Evolutionary conservation across 306 rosid species (phyloP).

Genomic region (Prinsepia uniflora): DNA sequence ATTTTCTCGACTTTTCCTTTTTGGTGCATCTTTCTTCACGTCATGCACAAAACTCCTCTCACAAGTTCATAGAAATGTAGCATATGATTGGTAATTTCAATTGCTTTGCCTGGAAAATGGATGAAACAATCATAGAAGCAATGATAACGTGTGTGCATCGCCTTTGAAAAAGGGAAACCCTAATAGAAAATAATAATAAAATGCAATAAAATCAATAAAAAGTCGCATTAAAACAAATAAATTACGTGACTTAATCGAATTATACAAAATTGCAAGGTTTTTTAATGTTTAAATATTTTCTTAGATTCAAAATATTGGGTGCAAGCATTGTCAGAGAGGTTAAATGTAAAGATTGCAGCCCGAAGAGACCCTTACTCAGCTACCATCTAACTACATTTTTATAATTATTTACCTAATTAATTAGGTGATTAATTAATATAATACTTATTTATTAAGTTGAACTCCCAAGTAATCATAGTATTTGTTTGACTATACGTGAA

Average conservation of each 20-base stretch:
- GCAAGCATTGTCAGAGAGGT: neutral
- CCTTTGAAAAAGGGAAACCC: neutral
- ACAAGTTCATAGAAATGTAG: neutral
- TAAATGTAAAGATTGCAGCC: neutral
- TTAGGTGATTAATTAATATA: too few species aligned
- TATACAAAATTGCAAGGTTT: neutral
- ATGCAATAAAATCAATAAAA: neutral
- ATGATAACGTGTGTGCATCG: neutral
- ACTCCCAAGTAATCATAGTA: slow-evolving; percentile 15
- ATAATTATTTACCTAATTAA: too few species aligned
- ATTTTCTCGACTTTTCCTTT: too few species aligned
- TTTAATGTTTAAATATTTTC: too few species aligned
- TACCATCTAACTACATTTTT: neutral
- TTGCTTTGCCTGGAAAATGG: neutral
- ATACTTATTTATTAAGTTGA: neutral
- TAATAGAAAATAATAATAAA: too few species aligned
- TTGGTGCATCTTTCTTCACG: neutral
- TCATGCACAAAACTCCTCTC: neutral
- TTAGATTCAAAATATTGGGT: too few species aligned
- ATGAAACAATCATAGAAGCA: neutral
- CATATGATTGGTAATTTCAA: neutral
- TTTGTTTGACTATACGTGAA: neutral
- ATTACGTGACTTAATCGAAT: neutral
- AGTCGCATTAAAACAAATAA: neutral
- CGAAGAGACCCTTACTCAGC: neutral